phyloP scores from a whole-genome alignment of 768 basidiomycete species.

The Suillus tomentosus region DNA sequence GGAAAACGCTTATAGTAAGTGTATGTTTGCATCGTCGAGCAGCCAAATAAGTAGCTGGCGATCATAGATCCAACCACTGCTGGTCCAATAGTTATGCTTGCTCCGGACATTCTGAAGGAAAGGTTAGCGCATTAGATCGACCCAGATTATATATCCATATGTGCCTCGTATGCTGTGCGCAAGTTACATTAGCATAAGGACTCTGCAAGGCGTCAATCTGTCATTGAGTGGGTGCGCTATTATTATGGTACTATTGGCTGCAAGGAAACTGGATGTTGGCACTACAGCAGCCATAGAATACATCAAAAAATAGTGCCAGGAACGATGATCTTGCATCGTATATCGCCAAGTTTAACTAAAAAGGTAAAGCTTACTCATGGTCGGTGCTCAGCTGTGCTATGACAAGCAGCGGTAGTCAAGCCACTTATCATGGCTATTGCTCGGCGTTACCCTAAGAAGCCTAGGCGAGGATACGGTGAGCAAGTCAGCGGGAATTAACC shows the following conservation, averaged over 20 bases:
- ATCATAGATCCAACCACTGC: conserved; percentile 11
- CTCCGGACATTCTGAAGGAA: neutral
- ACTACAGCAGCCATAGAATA: neutral
- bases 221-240: neutral
- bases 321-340: neutral
- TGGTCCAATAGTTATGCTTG: conserved; percentile 13
- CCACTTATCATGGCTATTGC: neutral
- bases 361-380: neutral
- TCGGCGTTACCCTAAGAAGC: neutral
- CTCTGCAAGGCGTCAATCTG: neutral
- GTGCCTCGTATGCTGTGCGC: neutral
- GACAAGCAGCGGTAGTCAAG: neutral
- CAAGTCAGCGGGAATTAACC: neutral
- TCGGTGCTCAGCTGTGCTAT: neutral
- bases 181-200: neutral
- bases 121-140: neutral
- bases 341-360: neutral
- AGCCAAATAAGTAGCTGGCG: conserved; percentile 13
- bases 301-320: conserved; percentile 5
- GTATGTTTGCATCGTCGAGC: conserved; percentile 11
- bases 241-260: neutral
- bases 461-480: neutral
- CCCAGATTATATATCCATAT: neutral
- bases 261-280: neutral
- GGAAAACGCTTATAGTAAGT: conserved; percentile 10